Percentiles rank a stretch among this genome's conserved stretches.
Conservation (phyloP, 352 stramenopile species). For the Blastocystis sp. region DNA sequence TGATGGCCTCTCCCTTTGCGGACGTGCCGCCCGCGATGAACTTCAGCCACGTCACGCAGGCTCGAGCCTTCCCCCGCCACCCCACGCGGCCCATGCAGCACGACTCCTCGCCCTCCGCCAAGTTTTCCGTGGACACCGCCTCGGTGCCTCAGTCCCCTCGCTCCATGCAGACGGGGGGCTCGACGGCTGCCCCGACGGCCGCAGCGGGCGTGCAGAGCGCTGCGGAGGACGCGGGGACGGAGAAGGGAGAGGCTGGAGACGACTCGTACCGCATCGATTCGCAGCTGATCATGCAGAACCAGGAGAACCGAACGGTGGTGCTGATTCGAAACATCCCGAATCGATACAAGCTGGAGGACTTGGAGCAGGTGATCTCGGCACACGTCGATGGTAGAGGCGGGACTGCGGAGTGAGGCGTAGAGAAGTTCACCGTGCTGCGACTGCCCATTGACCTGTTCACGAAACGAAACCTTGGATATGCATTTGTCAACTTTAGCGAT, state of each 20-base stretch:
- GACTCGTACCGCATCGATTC: constrained; percentile 36
- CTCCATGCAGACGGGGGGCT: not conserved
- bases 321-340: constrained; percentile 61
- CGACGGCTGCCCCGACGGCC: not conserved
- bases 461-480: constrained; percentile 57
- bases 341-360: constrained; percentile 57
- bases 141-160: not conserved
- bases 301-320: constrained; percentile 43
- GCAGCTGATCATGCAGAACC: constrained; percentile 39
- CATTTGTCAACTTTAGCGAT: constrained; percentile 60
- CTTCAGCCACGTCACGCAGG: not conserved
- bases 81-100: not conserved
- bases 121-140: not conserved
- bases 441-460: constrained; percentile 53
- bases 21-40: not conserved
- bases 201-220: not conserved
- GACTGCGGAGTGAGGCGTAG: not conserved
- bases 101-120: not conserved
- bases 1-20: not conserved
- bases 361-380: constrained; percentile 3
- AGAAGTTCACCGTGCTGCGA: constrained; percentile 41
- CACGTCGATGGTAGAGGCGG: constrained; percentile 1
- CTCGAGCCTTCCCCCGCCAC: not conserved
- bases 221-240: not conserved
- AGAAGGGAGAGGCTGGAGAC: not conserved